Conservation (phyloP, 108 stramenopile genomes). For the Stephanodiscus triporus region DNA sequence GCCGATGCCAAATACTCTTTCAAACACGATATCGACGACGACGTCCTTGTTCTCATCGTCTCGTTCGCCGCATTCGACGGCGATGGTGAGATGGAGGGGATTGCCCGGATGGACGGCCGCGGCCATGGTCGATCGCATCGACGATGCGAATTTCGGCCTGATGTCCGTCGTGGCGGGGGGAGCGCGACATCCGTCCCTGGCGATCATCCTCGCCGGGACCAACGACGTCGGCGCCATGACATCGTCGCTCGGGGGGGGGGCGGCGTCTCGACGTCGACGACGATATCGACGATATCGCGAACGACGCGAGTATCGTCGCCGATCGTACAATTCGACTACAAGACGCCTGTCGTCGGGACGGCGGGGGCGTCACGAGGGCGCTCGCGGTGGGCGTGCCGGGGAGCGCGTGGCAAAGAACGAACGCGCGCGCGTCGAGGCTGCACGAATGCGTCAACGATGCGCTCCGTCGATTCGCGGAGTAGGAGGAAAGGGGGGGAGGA, state of each 20-base stretch:
- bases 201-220: slow-evolving; percentile 67
- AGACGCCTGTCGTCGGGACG: slow-evolving; percentile 21
- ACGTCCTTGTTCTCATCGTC: background rate
- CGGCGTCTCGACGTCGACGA: background rate
- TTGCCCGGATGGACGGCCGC: slow-evolving; percentile 72
- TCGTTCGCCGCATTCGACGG: background rate
- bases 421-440: slow-evolving; percentile 30
- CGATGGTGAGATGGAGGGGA: slow-evolving; percentile 59
- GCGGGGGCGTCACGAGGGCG: slow-evolving; percentile 44
- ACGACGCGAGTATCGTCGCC: background rate
- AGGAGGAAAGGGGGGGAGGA: too few relatives aligned
- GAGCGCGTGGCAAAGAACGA: slow-evolving; percentile 62
- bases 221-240: slow-evolving; percentile 70
- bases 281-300: too few relatives aligned
- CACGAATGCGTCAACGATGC: slow-evolving; percentile 49
- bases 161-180: slow-evolving; percentile 33
- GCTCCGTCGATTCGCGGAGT: slow-evolving; percentile 46
- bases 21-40: background rate
- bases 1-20: too few relatives aligned
- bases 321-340: slow-evolving; percentile 47
- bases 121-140: slow-evolving; percentile 53
- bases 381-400: slow-evolving; percentile 73
- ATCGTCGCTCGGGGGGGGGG: slow-evolving; percentile 26
- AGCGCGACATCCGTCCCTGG: slow-evolving; percentile 53
- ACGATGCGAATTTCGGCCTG: slow-evolving; percentile 43